These are phyloP conservation scores for Trichoderma breve DNA, from an alignment of 2,329 filamentous ascomycete species.

Conservation along the genomic window DNA sequence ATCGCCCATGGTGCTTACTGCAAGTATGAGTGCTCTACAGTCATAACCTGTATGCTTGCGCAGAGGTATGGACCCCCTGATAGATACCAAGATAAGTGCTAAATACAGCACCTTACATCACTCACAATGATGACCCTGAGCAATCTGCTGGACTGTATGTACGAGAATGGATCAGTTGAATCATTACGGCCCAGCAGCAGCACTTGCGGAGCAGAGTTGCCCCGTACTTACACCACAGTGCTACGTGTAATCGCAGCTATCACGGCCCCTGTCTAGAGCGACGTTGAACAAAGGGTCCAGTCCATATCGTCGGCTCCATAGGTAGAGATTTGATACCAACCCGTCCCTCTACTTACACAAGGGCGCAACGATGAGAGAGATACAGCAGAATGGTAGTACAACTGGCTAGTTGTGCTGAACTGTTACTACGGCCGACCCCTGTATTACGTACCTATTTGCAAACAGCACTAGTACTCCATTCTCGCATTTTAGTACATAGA, in stretches of 20 bases:
- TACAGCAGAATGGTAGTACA: background rate
- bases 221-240: background rate
- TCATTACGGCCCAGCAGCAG: background rate
- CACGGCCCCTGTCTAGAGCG: background rate
- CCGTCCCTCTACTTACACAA: background rate
- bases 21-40: background rate
- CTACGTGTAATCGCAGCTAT: background rate
- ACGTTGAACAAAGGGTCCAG: background rate
- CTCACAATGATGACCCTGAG: background rate
- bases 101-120: background rate
- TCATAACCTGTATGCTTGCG: background rate
- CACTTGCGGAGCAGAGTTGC: background rate
- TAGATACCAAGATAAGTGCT: background rate
- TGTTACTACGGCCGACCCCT: background rate
- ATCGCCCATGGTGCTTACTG: background rate
- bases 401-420: background rate
- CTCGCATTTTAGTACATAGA: background rate
- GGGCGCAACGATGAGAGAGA: background rate
- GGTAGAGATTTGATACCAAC: background rate
- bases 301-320: background rate
- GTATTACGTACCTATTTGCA: background rate
- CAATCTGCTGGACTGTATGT: background rate
- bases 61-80: background rate
- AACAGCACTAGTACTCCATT: background rate
- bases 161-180: background rate